Percentiles rank a stretch among this genome's conserved stretches.
Conservation (phyloP, 108 stramenopile genomes). For the Fistulifera pelliculosa region DNA sequence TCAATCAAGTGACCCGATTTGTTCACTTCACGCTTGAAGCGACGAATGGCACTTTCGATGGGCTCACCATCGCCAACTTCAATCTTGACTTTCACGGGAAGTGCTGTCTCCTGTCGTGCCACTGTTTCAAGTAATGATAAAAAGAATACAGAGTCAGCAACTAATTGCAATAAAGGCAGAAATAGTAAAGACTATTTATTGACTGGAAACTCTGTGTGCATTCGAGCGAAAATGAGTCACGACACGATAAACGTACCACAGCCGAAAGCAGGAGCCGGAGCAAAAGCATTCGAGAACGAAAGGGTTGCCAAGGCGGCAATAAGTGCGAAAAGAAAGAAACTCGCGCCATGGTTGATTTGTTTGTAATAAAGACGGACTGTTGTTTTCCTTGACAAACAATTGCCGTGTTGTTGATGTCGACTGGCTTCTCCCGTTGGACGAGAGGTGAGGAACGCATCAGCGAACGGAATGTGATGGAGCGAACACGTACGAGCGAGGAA, state of each 20-base stretch:
- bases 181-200: too few relatives aligned
- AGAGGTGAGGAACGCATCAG: too few relatives aligned
- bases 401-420: background rate
- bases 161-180: too few relatives aligned
- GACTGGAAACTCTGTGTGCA: too few relatives aligned
- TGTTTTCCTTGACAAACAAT: too few relatives aligned
- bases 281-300: constrained; percentile 28
- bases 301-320: constrained; percentile 22
- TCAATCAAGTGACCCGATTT: constrained; percentile 87
- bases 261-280: constrained; percentile 11
- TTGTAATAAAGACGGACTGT: too few relatives aligned
- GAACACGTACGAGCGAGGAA: constrained; percentile 3
- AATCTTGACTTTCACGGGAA: constrained; percentile 55
- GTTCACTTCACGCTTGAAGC: constrained; percentile 88
- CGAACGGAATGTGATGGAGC: background rate
- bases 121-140: background rate
- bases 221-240: background rate
- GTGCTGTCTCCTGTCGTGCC: constrained; percentile 19
- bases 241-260: background rate
- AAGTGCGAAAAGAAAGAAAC: constrained; percentile 24
- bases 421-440: background rate
- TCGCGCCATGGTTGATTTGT: constrained; percentile 39
- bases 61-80: constrained; percentile 80
- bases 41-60: constrained; percentile 79
- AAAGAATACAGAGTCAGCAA: background rate